Base-by-base conservation (phyloP, 257 asterid species). In the Cinchona pubescens region DNA sequence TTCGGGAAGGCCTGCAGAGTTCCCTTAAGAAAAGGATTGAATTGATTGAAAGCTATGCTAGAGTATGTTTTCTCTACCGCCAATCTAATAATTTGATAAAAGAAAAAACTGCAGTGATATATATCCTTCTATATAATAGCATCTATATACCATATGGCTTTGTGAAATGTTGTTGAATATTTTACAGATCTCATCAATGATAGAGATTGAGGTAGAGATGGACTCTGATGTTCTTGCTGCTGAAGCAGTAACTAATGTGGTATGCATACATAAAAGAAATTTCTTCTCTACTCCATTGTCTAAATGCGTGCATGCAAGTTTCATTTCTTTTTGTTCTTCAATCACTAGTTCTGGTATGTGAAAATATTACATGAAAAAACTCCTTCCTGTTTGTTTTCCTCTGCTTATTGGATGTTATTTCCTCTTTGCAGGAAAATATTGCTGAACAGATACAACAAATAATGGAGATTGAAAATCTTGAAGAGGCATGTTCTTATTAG, bases 381-480 rank as follows among this genome's bases (percentile, higher is more conserved):
- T 21, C 6, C 21, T 40, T 15, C 32, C 2, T 27, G 25, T 23
- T 32, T 58, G 23, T 76, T 13, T 18, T 23, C 49, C 43, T 10
- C 15, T 42, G 48, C 67, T 65, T 42, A 72, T 56, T 16, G 15
- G 37, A 25, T 27, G 40, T 30, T 75, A 32, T 80, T 58, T 38
- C 61, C 16, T 83, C n/a, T 32, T 43, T 82, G 84, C 92, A 94
- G 98, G 98, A 92, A 86, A 90, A 83, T 77, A 84, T 89, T 37
- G 96, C 95, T 51, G 88, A 88, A 75, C 98, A 92, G 84, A 94
- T 94, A 43, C 82, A 82, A 80, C 97, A 92, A 83, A 90, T 90
- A 66, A 90, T 94, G 97, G 98, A 94, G 81, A 85, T 89, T 62
- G 98, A 92, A 83, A 88, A 94, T 83, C 97, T 94, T 72, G 98